A percentile compares a stretch with the other conserved stretches of the same genome.
Conservation (phyloP, 2,329 filamentous ascomycete genomes). For the Fusarium beomiforme region DNA sequence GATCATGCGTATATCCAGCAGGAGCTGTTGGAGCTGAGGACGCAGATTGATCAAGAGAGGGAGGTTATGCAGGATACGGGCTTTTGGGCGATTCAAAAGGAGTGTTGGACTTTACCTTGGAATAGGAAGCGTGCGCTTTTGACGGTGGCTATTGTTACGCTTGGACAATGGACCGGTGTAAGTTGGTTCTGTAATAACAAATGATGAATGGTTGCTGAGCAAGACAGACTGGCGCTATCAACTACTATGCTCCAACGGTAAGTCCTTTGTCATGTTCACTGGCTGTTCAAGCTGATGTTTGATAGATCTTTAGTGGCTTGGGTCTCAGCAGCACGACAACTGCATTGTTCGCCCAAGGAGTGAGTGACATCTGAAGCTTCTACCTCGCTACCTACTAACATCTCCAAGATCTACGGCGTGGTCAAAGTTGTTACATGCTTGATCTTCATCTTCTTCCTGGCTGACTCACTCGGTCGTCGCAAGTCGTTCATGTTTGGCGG, state of each 20-base stretch:
- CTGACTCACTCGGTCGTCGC: conserved; percentile 72
- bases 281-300: fast-evolving
- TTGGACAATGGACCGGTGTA: conserved; percentile 43
- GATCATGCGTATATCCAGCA: conserved; percentile 38
- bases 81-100: conserved; percentile 37
- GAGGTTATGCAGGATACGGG: conserved; percentile 33
- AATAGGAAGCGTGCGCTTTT: conserved; percentile 40
- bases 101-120: conserved; percentile 27
- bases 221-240: conserved; percentile 45
- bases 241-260: conserved; percentile 67
- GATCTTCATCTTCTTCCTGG: conserved; percentile 69
- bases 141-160: conserved; percentile 38
- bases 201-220: not conserved
- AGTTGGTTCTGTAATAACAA: not conserved
- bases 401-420: conserved; percentile 61
- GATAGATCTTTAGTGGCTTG: conserved; percentile 65
- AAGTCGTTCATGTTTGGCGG: conserved; percentile 44
- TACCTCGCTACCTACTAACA: not conserved
- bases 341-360: conserved; percentile 73
- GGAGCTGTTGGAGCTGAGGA: conserved; percentile 31
- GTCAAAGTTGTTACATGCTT: conserved; percentile 72
- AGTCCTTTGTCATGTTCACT: not conserved
- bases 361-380: conserved; percentile 41
- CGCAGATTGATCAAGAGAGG: conserved; percentile 33
- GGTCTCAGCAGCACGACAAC: conserved; percentile 62